phyloP scores from a whole-genome alignment of 2,329 filamentous ascomycete genomes.

The Trichoderma semiorbis region DNA sequence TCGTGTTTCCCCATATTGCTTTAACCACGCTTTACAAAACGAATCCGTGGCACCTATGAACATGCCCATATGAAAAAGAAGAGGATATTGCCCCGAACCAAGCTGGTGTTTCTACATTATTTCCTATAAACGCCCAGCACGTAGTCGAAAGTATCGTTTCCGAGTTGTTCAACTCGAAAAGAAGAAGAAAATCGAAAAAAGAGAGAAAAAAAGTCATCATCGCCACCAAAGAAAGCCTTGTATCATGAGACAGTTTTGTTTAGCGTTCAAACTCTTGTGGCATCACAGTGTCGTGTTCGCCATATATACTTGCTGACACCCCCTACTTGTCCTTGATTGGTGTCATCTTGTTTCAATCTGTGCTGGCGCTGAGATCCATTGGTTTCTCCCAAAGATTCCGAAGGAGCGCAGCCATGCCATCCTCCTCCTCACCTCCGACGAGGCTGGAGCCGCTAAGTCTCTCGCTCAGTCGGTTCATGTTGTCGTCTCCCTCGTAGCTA shows the following conservation, averaged over 20 bases:
- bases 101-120: neutral
- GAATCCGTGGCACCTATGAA: neutral
- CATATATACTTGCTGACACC: neutral
- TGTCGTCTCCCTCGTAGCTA: slow-evolving; percentile 47
- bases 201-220: neutral
- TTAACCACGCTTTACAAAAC: neutral
- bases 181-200: neutral
- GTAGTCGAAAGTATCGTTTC: neutral
- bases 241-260: neutral
- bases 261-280: neutral
- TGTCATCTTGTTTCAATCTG: neutral
- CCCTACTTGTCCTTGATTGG: neutral
- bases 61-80: neutral
- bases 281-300: neutral
- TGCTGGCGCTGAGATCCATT: slow-evolving; percentile 53
- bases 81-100: neutral
- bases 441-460: slow-evolving; percentile 49
- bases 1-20: neutral
- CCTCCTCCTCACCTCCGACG: slow-evolving; percentile 48
- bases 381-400: slow-evolving; percentile 62
- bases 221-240: neutral
- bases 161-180: neutral
- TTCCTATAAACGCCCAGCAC: slow-evolving; percentile 5
- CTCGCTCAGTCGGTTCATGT: slow-evolving; percentile 40
- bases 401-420: slow-evolving; percentile 49